A percentile compares a stretch with the other conserved stretches of the same genome.
These are phyloP conservation scores for Panaeolus cyanescens DNA, from an alignment of 768 basidiomycete species.

Conservation along the genomic window DNA sequence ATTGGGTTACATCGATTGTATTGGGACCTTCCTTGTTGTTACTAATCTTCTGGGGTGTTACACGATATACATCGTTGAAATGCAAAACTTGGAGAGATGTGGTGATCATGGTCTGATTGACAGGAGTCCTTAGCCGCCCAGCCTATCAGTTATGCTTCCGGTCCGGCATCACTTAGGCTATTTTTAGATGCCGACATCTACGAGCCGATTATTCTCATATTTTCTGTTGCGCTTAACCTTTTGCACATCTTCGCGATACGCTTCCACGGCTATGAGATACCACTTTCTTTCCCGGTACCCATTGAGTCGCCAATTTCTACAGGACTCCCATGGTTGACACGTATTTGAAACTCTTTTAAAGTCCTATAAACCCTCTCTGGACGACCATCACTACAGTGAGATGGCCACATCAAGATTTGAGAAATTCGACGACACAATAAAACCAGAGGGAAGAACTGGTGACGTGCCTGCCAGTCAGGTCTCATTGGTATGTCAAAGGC, in stretches of 20 bases:
- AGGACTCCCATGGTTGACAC: not conserved
- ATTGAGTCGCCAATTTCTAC: not conserved
- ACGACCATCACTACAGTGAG: not conserved
- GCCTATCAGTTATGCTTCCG: too few species aligned
- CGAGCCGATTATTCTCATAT: not conserved
- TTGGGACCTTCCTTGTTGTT: conserved; percentile 36
- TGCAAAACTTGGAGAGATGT: conserved; percentile 51
- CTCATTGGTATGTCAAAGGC: conserved; percentile 36
- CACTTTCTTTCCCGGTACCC: not conserved
- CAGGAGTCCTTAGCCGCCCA: not conserved
- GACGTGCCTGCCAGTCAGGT: conserved; percentile 34
- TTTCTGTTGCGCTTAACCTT: not conserved
- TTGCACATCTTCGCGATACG: not conserved
- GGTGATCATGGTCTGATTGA: conserved; percentile 12
- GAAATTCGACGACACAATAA: conserved; percentile 15
- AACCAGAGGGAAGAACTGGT: conserved; percentile 35
- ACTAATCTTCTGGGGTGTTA: conserved; percentile 70
- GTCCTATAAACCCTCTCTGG: not conserved
- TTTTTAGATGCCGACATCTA: too few species aligned
- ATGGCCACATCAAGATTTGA: not conserved
- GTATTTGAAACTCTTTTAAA: not conserved
- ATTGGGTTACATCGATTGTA: conserved; percentile 88
- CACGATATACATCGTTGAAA: conserved; percentile 86
- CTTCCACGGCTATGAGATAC: not conserved
- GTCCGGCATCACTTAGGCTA: too few species aligned